Percentiles rank a stretch among this genome's conserved stretches.
Conservation (phyloP, 106 monocot genomes). For the Dioscorea alata region DNA sequence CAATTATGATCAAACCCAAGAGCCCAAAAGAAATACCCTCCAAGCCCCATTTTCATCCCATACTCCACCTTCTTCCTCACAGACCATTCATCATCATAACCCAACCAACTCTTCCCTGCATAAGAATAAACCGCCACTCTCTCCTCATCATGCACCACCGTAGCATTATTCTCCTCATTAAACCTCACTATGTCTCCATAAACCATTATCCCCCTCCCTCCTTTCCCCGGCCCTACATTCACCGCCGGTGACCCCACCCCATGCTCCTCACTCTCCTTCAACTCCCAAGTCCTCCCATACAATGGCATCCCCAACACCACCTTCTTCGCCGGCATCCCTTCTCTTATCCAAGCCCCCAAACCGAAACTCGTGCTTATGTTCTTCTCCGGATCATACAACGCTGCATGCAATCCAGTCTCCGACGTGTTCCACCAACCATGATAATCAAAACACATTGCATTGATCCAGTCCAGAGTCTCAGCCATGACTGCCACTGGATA, state of each 20-base stretch:
- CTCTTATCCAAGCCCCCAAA: slow-evolving; percentile 19
- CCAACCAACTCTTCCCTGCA: slow-evolving; percentile 17
- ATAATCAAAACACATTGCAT: slow-evolving; percentile 40
- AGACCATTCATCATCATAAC: slow-evolving; percentile 25
- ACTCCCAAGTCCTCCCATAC: slow-evolving; percentile 30
- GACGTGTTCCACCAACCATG: slow-evolving; percentile 32
- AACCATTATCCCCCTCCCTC: slow-evolving; percentile 15
- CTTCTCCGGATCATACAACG: slow-evolving; percentile 19
- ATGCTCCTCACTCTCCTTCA: slow-evolving; percentile 23
- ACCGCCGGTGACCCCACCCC: slow-evolving; percentile 37
- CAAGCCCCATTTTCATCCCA: slow-evolving; percentile 9
- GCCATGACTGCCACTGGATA: slow-evolving; percentile 24
- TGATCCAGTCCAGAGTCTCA: slow-evolving; percentile 20
- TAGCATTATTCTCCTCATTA: slow-evolving; percentile 1
- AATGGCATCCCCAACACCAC: slow-evolving; percentile 33
- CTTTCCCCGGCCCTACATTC: slow-evolving; percentile 13
- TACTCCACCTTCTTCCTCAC: slow-evolving; percentile 21
- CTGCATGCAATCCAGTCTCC: slow-evolving; percentile 24
- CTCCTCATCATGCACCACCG: slow-evolving; percentile 14
- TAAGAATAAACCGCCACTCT: slow-evolving; percentile 12
- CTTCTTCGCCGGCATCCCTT: slow-evolving; percentile 21
- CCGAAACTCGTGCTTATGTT: slow-evolving; percentile 36
- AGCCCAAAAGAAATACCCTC: slow-evolving; percentile 42
- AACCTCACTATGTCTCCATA: slow-evolving; percentile 17
- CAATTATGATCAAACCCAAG: slow-evolving; percentile 19